A percentile compares a stretch with the other conserved stretches of the same genome.
These are phyloP conservation scores for Sonneratia alba DNA, from an alignment of 345 rosid species.

Conservation along the genomic window DNA sequence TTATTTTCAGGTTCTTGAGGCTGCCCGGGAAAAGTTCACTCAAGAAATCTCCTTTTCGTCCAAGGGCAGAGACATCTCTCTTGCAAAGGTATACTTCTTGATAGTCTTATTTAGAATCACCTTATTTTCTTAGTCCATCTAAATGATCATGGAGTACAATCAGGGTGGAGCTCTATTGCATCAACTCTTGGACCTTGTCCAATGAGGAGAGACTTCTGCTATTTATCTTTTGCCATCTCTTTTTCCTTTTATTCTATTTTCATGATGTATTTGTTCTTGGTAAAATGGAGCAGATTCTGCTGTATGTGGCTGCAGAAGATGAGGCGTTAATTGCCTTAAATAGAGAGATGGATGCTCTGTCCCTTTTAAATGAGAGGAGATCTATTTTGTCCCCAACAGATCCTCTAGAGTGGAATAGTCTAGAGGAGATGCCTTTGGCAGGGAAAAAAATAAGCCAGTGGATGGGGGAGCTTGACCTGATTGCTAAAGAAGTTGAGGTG, in stretches of 20 bases:
- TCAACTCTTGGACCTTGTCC: neutral
- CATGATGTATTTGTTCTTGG: neutral
- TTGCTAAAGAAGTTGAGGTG: conserved; percentile 76
- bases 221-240: neutral
- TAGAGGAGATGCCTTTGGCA: conserved; percentile 51
- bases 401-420: conserved; percentile 28
- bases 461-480: conserved; percentile 51
- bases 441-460: conserved; percentile 59
- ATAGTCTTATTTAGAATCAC: neutral
- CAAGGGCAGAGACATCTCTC: conserved; percentile 67
- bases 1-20: conserved; percentile 41
- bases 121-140: neutral
- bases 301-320: conserved; percentile 84
- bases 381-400: conserved; percentile 25
- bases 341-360: conserved; percentile 49
- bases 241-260: neutral
- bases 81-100: conserved; percentile 49
- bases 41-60: conserved; percentile 60
- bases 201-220: neutral
- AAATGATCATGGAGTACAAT: neutral
- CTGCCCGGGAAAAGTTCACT: conserved; percentile 60
- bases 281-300: conserved; percentile 41
- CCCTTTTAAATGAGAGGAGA: conserved; percentile 39
- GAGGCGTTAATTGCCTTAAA: conserved; percentile 58
- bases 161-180: neutral